Base-by-base conservation (phyloP, 306 rosid genomes). In the Cicer chorassanicum region DNA sequence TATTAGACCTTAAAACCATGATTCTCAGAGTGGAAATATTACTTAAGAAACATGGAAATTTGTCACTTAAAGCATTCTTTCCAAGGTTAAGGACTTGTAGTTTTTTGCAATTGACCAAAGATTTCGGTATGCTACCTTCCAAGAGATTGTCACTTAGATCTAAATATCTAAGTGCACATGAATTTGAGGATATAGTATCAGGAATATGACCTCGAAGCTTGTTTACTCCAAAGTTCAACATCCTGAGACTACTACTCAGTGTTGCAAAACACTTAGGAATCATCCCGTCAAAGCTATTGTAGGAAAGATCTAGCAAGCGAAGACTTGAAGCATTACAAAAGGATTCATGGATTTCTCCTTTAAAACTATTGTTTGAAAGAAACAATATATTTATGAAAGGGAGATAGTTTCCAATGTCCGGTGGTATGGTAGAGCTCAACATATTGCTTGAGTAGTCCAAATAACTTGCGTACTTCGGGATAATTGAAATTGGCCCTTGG, bases 291-390 rank as follows among this genome's bases (percentile, higher is more conserved):
- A 87, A 56, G 2, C 1, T 24, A 10, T 87, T 84, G 8, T 76
- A 0, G 0, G 88, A 85, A 51, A 88, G 73, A 83, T 88, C 85
- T 2, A 88, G 77, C 18, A 79, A 18, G 1, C 15, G 9, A 18
- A 85, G 84, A 56, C 0, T 1, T 7, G 65, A 46, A 5, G 53
- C 39, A 2, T 66, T 77, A 67, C 88, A 85, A 0, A 85, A 4
- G 19, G 88, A 85, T 56, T 19, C 49, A 21, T 67, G 86, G 15
- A 85, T 81, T 11, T 36, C 0, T 7, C 57, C 70, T 0, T 57
- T 65, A 41, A 83, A 70, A 41, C 15, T 48, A 5, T 83, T 83
- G 70, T 79, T 75, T 24, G 86, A 69, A 21, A 83, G 65, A 34
- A 62, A 83, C 3, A 83, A 14, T 2, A 41, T 6, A 0, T 0